phyloP scores from a whole-genome alignment of 1,284 basidiomycete genomes.

The Leccinum subatratum region DNA sequence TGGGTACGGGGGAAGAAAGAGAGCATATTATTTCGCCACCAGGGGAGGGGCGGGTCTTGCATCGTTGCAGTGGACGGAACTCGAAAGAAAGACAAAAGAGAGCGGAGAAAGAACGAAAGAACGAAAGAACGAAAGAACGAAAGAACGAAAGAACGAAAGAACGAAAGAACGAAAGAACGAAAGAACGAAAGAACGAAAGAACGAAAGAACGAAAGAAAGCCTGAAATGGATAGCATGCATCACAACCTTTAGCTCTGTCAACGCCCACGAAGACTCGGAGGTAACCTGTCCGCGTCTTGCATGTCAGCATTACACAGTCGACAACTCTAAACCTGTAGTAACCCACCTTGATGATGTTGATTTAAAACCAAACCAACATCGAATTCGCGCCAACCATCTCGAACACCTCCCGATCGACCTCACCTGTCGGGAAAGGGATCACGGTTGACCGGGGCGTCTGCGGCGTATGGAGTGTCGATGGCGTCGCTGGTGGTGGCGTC shows the following conservation, averaged over 20 bases:
- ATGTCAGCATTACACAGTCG: neutral
- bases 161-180: too few species aligned
- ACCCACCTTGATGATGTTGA: constrained; percentile 88
- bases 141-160: too few species aligned
- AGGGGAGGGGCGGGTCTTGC: too few species aligned
- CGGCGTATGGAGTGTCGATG: neutral
- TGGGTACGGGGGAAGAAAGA: neutral
- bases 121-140: too few species aligned
- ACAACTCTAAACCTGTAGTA: neutral
- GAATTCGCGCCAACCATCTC: constrained; percentile 71
- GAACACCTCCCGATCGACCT: constrained; percentile 63
- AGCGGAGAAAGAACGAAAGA: too few species aligned
- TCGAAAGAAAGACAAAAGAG: too few species aligned
- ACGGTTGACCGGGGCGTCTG: constrained; percentile 32
- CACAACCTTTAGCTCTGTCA: constrained; percentile 88
- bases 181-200: too few species aligned
- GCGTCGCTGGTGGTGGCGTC: constrained; percentile 15
- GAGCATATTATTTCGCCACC: too few species aligned
- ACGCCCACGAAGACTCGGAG: constrained; percentile 44
- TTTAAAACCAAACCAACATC: constrained; percentile 87
- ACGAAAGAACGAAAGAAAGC: too few species aligned
- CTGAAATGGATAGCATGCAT: constrained; percentile 6
- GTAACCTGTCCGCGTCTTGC: too few species aligned
- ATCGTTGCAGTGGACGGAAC: too few species aligned
- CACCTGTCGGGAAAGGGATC: constrained; percentile 53